Base-by-base conservation (phyloP, 1,284 basidiomycete species). In the Stygiomarasmius scandens region DNA sequence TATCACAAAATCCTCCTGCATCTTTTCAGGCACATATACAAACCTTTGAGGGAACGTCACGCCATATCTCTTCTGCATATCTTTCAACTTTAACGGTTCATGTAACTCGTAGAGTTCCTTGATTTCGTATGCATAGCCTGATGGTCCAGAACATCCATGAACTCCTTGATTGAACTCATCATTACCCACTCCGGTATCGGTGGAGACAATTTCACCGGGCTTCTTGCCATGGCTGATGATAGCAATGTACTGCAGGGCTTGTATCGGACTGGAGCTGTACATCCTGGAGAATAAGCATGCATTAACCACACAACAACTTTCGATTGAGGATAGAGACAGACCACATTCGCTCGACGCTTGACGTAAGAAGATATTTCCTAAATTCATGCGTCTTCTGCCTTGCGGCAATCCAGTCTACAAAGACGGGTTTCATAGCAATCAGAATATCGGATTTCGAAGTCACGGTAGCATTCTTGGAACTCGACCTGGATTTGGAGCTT, bases 21-120 rank as follows among this genome's bases (percentile, higher is more conserved):
- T 54, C 32, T n/a, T 48, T 24, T 54, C n/a, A 14, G 32, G 45
- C 24, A 54, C 22, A 36, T 54, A 54, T 16, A 44, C 19, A 24
- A 34, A 50, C n/a, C 46, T 22, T 32, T 50, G 54, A 20, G 54
- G 54, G 24, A 52, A 56, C 3, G 34, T 56, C 16, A 27, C 48
- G 11, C 27, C 20, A 32, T 51, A 56, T 36, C 23, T 25, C 25
- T 8, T 53, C 60, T 63, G 34, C 34, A 58, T 23, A 14, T 16
- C 25, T 25, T 47, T 48, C 20, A 54, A 44, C 22, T 41, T 19
- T 16, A 54, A 19, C 5, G 53, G 53, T 24, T 48, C 43, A 22
- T 19, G 53, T 9, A 54, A 24, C 53, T 54, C 53, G 32, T 54
- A 54, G 14, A 41, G 49, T 22, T 25, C 51, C 32, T 38, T 44